Evolutionary conservation across 176 grass and related monocot genomes (phyloP).

Genomic region (Carex myosuroides): DNA sequence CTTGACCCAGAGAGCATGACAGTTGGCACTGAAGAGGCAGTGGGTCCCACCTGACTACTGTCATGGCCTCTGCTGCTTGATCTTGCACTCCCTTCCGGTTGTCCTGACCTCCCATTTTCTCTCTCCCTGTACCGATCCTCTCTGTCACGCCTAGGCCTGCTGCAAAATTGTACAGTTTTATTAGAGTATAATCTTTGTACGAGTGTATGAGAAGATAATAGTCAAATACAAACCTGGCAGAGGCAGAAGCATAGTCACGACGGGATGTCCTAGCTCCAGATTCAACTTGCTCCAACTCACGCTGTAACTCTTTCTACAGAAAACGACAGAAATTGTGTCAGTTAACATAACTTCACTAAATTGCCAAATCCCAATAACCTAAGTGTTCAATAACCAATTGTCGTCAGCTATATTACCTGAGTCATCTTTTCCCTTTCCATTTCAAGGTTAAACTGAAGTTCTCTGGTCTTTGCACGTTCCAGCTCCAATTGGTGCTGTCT

Average conservation of each 20-base stretch:
- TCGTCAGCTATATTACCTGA: conserved; percentile 43
- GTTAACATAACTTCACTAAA: conserved; percentile 1
- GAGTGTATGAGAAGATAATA: neutral
- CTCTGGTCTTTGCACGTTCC: conserved; percentile 79
- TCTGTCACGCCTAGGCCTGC: conserved; percentile 42
- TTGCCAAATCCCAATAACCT: neutral
- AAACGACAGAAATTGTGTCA: conserved; percentile 2
- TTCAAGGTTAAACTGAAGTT: conserved; percentile 80
- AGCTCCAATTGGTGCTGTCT: conserved; percentile 68
- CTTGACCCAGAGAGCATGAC: conserved; percentile 45
- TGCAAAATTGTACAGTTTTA: neutral
- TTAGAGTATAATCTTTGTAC: neutral
- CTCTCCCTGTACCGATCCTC: conserved; percentile 76
- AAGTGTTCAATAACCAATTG: neutral
- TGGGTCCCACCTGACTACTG: conserved; percentile 17
- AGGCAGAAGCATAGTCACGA: conserved; percentile 56
- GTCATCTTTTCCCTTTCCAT: conserved; percentile 85
- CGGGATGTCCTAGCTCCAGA: conserved; percentile 59
- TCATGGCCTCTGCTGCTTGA: conserved; percentile 58
- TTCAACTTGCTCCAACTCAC: conserved; percentile 85
- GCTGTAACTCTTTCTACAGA: conserved; percentile 78
- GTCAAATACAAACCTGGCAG: conserved; percentile 37
- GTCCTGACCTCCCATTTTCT: conserved; percentile 44
- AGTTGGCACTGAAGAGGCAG: conserved; percentile 19
- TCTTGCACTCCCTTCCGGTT: conserved; percentile 57